Conservation (phyloP, 345 rosid species). For the Nasturtium officinale region DNA sequence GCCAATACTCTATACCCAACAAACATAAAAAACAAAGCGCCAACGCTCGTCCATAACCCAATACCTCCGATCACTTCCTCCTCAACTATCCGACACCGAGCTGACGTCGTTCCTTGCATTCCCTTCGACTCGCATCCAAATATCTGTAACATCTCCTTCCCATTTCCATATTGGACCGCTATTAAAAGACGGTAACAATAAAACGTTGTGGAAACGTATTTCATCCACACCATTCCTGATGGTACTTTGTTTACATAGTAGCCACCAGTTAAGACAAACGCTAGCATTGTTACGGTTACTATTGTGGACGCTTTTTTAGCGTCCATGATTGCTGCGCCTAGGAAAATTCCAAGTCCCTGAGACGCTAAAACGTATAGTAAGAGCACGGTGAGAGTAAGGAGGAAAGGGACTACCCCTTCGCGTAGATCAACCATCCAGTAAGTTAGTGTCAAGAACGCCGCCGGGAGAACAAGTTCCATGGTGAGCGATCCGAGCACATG, state of each 20-base stretch:
- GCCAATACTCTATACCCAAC: slow-evolving; percentile 82
- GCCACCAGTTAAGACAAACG: slow-evolving; percentile 83
- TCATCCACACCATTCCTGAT: slow-evolving; percentile 69
- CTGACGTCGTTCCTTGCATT: slow-evolving; percentile 8
- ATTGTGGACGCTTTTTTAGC: slow-evolving; percentile 88
- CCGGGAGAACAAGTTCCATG: slow-evolving; percentile 89
- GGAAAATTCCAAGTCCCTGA: slow-evolving; percentile 81
- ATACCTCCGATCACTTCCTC: slow-evolving; percentile 73
- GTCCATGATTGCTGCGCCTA: slow-evolving; percentile 90
- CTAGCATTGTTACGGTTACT: slow-evolving; percentile 84
- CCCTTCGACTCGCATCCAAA: slow-evolving; percentile 52
- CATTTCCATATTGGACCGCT: slow-evolving; percentile 65
- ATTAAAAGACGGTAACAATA: slow-evolving; percentile 72
- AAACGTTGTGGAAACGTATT: slow-evolving; percentile 72
- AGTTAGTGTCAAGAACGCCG: slow-evolving; percentile 58
- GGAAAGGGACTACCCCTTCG: slow-evolving; percentile 54
- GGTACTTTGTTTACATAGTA: slow-evolving; percentile 87
- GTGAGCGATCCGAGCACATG: slow-evolving; percentile 79
- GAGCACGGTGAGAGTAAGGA: slow-evolving; percentile 59
- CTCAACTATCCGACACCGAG: slow-evolving; percentile 60
- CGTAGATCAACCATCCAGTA: slow-evolving; percentile 91
- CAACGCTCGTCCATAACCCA: slow-evolving; percentile 50
- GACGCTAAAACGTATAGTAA: slow-evolving; percentile 81
- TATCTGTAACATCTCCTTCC: slow-evolving; percentile 47
- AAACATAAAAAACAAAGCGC: slow-evolving; percentile 65